Evolutionary conservation across 2,329 filamentous ascomycete genomes (phyloP).

Genomic region (Sphaerulina populicola): DNA sequence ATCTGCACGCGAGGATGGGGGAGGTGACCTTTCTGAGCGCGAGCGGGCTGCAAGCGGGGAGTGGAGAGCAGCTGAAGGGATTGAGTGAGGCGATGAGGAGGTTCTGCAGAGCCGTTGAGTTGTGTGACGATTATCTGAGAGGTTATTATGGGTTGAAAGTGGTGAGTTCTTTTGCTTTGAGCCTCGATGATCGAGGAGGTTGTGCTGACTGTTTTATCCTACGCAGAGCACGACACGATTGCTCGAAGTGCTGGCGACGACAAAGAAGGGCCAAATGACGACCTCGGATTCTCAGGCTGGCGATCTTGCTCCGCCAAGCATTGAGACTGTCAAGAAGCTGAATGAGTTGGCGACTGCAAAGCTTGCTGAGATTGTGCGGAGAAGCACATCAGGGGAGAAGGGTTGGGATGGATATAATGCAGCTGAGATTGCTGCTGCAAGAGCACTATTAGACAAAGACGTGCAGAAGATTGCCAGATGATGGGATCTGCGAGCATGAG

Average conservation of each 20-base stretch:
- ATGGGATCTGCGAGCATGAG: constrained; percentile 1
- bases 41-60: constrained; percentile 27
- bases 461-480: constrained; percentile 32
- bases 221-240: constrained; percentile 23
- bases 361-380: constrained; percentile 66
- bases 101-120: constrained; percentile 83
- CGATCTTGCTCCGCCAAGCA: constrained; percentile 46
- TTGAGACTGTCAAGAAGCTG: constrained; percentile 56
- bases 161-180: constrained; percentile 41
- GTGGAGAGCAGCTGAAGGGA: constrained; percentile 39
- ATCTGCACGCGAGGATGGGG: constrained; percentile 81
- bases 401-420: constrained; percentile 66
- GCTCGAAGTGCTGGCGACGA: constrained; percentile 19
- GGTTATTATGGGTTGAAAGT: constrained; percentile 88
- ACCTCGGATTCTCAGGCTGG: constrained; percentile 29
- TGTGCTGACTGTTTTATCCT: background rate
- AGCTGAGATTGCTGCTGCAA: constrained; percentile 63
- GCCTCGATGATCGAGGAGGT: constrained; percentile 28
- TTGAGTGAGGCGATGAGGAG: constrained; percentile 69
- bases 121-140: constrained; percentile 85
- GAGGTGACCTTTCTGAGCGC: constrained; percentile 69
- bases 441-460: constrained; percentile 55
- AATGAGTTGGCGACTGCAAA: constrained; percentile 66
- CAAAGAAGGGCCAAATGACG: constrained; percentile 29
- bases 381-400: constrained; percentile 51